phyloP scores from a whole-genome alignment of 148 eudicot genomes.

The Rhododendron vialii region DNA sequence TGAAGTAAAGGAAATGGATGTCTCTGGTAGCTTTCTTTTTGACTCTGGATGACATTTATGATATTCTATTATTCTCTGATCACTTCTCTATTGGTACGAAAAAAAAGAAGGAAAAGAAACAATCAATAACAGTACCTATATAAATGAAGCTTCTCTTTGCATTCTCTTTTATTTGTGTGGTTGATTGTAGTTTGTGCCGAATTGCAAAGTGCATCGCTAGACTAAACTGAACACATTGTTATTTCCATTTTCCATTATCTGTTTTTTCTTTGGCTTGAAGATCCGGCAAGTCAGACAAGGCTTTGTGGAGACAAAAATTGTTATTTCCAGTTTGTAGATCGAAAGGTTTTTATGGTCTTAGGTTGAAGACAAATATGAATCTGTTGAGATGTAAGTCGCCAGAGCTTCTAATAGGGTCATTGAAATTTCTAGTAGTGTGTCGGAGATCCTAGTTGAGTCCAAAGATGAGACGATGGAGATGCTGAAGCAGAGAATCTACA shows the following conservation, averaged over 20 bases:
- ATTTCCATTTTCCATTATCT: not conserved
- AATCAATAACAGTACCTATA: not conserved
- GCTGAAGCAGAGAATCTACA: not conserved
- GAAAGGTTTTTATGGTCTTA: not conserved
- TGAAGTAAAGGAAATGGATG: slow-evolving; percentile 77
- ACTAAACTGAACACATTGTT: not conserved
- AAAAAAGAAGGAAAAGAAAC: not conserved
- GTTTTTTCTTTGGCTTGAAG: not conserved
- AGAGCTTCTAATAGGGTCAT: not conserved
- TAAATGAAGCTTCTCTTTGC: not conserved
- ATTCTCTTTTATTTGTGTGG: not conserved
- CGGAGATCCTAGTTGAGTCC: not conserved
- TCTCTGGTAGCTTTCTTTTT: slow-evolving; percentile 46
- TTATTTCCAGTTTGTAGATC: not conserved
- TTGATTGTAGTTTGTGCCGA: not conserved
- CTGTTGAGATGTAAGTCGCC: not conserved
- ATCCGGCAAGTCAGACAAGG: not conserved
- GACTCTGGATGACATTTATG: slow-evolving; percentile 1
- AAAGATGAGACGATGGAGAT: not conserved
- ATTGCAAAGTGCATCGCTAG: not conserved
- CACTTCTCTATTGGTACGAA: not conserved
- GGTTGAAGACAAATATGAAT: not conserved
- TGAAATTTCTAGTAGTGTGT: not conserved
- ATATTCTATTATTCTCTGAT: not conserved
- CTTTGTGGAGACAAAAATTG: not conserved